Base-by-base conservation (phyloP, 768 basidiomycete species). In the Leccinellum albellum region DNA sequence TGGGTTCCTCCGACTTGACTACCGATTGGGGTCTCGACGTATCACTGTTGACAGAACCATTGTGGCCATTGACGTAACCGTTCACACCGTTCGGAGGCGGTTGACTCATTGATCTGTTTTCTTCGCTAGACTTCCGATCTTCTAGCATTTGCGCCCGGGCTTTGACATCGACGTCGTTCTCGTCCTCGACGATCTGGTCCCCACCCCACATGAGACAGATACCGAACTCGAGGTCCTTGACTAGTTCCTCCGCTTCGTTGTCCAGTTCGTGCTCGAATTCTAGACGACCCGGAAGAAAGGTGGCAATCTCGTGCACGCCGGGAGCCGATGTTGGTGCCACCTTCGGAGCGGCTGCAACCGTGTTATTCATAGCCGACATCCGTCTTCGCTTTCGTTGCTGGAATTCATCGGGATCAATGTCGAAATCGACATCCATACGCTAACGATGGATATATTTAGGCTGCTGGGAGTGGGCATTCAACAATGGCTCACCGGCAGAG, bases 201-300 rank as follows among this genome's bases (percentile, higher is more conserved):
- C 96, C 97, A 1, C 89, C 94, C 68, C 84, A 96, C 31, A 85
- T 82, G 21, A 82, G 77, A 58, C 92, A 92, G n/a, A 94, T 75
- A 2, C 92, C 96, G 64, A 98, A 98, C 69, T 98, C 95, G 61
- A 99, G 78, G 68, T 98, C 94, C 73, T 98, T 98, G 61, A 98
- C 88, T 2, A 92, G 74, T 65, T 95, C 88, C 69, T 99, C 96
- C 0, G 96, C 96, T 51, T 99, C 96, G 70, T 99, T 97, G 67
- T 98, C 95, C 5, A 93, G 75, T 72, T 99, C 96, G 64, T 95
- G 94, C 68, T 99, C 96, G 69, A 99, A 99, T 72, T 99, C 96
- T 33, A 99, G 80, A n/a, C 96, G 87, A 15, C 96, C 96, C 9
- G 96, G 96, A 68, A 99, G 87, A 75, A 88, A 98, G 0, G 88